Conservation (phyloP, 2,329 filamentous ascomycete species). For the Byssochlamys sp. region DNA sequence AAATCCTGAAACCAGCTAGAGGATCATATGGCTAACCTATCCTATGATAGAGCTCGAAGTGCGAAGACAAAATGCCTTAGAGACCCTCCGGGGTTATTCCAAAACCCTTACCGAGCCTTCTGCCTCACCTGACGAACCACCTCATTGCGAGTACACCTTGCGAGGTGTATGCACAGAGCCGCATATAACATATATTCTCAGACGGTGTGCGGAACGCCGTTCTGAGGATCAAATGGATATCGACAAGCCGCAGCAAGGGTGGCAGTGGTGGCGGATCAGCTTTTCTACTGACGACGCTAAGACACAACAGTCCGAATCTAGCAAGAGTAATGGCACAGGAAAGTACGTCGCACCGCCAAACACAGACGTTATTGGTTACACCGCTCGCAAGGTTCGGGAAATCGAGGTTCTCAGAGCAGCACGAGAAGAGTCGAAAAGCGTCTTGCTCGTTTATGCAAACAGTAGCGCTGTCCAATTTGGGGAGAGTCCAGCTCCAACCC, state of each 20-base stretch:
- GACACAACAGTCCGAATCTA: slow-evolving; percentile 21
- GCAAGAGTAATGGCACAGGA: slow-evolving; percentile 8
- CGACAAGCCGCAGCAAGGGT: slow-evolving; percentile 18
- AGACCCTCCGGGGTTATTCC: slow-evolving; percentile 36
- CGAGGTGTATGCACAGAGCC: slow-evolving; percentile 50
- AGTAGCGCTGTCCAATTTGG: slow-evolving; percentile 34
- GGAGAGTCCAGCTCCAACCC: slow-evolving; percentile 20
- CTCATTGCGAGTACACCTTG: slow-evolving; percentile 44
- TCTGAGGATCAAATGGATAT: slow-evolving; percentile 22
- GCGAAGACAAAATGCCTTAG: slow-evolving; percentile 31
- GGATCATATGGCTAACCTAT: slow-evolving; percentile 2
- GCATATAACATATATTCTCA: slow-evolving; percentile 49
- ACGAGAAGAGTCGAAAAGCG: slow-evolving; percentile 42
- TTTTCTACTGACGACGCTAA: slow-evolving; percentile 38
- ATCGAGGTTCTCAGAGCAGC: slow-evolving; percentile 47
- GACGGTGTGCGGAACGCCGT: slow-evolving; percentile 19
- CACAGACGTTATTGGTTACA: slow-evolving; percentile 31
- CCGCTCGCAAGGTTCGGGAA: slow-evolving; percentile 36
- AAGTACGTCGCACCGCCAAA: slow-evolving; percentile 13
- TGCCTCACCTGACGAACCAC: slow-evolving; percentile 29
- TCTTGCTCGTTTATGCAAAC: slow-evolving; percentile 52
- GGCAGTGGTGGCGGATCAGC: slow-evolving; percentile 50
- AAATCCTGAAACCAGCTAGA: not conserved
- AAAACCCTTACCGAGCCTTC: slow-evolving; percentile 39
- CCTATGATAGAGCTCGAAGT: slow-evolving; percentile 31